Base-by-base conservation (phyloP, 2,329 filamentous ascomycete genomes). In the Neocucurbitaria cava region DNA sequence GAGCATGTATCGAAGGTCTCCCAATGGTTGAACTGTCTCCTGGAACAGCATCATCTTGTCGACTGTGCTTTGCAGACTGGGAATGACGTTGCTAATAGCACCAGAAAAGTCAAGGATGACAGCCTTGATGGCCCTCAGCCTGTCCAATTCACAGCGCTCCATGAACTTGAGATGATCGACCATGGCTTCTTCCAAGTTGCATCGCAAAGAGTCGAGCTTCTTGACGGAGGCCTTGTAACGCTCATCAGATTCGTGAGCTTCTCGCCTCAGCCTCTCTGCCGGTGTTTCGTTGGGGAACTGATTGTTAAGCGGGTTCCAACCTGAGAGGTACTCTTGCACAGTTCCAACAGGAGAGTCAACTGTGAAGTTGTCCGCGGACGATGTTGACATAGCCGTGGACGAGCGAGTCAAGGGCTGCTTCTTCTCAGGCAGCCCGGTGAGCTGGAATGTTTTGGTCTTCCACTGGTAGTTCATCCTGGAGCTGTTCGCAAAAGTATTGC, bases 31-130 rank as follows among this genome's bases (percentile, higher is more conserved):
- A n/a, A 99, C 91, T 0, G 95, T 98, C 81, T 99, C 95, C 76
- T 99, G 95, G 79, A 96, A 99, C 42, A 99, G 84, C 88, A 99
- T 92, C 93, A 99, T 97, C 73, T 96, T 92, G 79, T 99, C 95
- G 21, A 99, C 92, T 0, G 93, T 92, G 54, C 94, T 94, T 77
- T 98, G 95, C 58, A 99, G 81, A 70, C 91, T 96, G 17, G 95
- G 96, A 59, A 99, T 98, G 68, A 97, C 94, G 70, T 99, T 99
- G 82, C 94, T 94, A 75, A 99, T 91, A 33, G 94, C 92, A 41
- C 95, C 95, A 4, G 94, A 97, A 76, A 99, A 98, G 78, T 99
- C 96, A 39, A 99, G 85, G 58, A 99, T 89, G 47, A 99, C 96
- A 21, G 94, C 94, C 83, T 99, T 98, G 83, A 99, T 95, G 18